Evolutionary conservation across 2,329 filamentous ascomycete species (phyloP), one percentile per base, ranked within the genome.

Genomic region (Venturia pyrina): DNA sequence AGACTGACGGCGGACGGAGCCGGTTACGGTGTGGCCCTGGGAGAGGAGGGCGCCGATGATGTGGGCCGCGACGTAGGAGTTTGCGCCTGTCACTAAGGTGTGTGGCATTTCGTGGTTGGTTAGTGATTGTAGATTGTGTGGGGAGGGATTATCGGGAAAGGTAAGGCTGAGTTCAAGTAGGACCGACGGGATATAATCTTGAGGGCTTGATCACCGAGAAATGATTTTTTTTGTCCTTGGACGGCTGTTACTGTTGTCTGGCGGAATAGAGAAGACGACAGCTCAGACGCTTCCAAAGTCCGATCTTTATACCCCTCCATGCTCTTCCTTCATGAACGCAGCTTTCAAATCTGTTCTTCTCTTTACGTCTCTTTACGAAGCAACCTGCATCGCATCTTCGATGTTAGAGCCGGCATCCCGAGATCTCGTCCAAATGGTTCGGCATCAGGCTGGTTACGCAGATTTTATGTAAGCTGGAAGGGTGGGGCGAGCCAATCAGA

Each of bases 1-100:
- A 15, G 41, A 56, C 2, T 44, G 3, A 37, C 40, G 43, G n/a
- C 80, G 78, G 17, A 77, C 76, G 1, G 78, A 80, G 0, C 80
- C 80, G 17, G 79, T 78, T 19, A 83, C 80, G 3, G 73, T 74
- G 68, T 78, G 81, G 7, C 79, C 79, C 0, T 70, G 70, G 0
- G 69, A 63, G 0, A 81, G 73, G 13, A 79, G 70, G 60, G 79
- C 73, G 56, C 78, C 73, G 4, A 73, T 75, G 7, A 78, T 72
- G 19, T 81, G 74, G 0, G 76, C 77, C 3, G 71, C 79, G 6
- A 82, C 71, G 62, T 75, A 74, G 1, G 79, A 79, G 46, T 78
- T 81, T 40, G 69, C 72, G 2, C 78, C 79, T 0, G 78, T 81
- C 1, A 81, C 72, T 0, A 81, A 73, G 6, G 62, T 64, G 62